phyloP scores from a whole-genome alignment of 805 yeast species.

The Candida vaughaniae region DNA sequence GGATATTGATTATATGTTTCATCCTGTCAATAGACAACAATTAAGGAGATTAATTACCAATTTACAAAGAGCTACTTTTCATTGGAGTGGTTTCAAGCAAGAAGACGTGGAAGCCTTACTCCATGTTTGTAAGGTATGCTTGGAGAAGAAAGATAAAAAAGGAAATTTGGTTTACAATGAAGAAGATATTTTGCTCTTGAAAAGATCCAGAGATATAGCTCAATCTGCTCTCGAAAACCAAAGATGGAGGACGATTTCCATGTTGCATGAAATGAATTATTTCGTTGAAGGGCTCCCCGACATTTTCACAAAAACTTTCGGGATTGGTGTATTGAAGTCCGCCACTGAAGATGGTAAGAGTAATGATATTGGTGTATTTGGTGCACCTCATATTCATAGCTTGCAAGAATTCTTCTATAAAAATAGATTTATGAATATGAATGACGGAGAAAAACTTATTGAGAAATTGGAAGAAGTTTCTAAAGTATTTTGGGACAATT shows the following conservation, averaged over 20 bases:
- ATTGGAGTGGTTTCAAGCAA: constrained; percentile 71
- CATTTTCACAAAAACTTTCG: constrained; percentile 38
- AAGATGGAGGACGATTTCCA: constrained; percentile 57
- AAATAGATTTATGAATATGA: constrained; percentile 43
- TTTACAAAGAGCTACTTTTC: constrained; percentile 64
- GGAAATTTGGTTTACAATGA: constrained; percentile 27
- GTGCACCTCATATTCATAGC: constrained; percentile 56
- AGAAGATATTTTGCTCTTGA: constrained; percentile 42
- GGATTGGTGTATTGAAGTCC: constrained; percentile 39
- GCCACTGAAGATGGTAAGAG: constrained; percentile 10
- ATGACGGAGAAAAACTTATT: constrained; percentile 24
- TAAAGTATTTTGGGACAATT: constrained; percentile 50
- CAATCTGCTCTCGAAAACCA: constrained; percentile 49
- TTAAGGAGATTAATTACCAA: constrained; percentile 58
- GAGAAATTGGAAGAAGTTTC: constrained; percentile 34
- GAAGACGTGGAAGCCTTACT: constrained; percentile 56
- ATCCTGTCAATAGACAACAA: constrained; percentile 54
- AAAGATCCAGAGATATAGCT: constrained; percentile 45
- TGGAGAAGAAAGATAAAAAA: constrained; percentile 33
- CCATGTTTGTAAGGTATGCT: constrained; percentile 45
- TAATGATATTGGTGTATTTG: constrained; percentile 44
- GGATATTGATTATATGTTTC: constrained; percentile 71
- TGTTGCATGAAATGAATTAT: constrained; percentile 66
- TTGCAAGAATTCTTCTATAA: constrained; percentile 55
- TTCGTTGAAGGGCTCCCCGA: constrained; percentile 48